These are phyloP conservation scores for Phytophthora tubulina DNA, from an alignment of 352 stramenopile genomes.

Conservation along the genomic window DNA sequence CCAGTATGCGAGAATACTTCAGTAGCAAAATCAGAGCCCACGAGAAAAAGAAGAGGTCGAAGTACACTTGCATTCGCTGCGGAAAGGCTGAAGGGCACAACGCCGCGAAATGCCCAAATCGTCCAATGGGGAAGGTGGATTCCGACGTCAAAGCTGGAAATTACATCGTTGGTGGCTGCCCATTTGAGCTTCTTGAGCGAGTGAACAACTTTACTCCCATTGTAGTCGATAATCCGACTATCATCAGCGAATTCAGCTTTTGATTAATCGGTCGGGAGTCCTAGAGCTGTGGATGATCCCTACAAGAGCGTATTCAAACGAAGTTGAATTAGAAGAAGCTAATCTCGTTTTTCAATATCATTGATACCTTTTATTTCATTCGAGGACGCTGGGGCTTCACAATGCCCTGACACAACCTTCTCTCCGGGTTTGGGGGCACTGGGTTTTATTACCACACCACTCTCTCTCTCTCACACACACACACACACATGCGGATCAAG, in stretches of 20 bases:
- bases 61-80: slow-evolving; percentile 6
- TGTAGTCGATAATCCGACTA: slow-evolving; percentile 1
- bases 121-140: slow-evolving; percentile 1
- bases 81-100: slow-evolving; percentile 11
- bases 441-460: slow-evolving; percentile 26
- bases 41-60: slow-evolving; percentile 5
- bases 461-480: neutral
- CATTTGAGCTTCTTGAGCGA: neutral
- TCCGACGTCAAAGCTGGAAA: slow-evolving; percentile 5
- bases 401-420: neutral
- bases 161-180: slow-evolving; percentile 13
- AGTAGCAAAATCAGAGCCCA: slow-evolving; percentile 1
- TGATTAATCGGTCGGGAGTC: slow-evolving; percentile 19
- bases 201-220: neutral
- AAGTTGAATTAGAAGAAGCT: slow-evolving; percentile 19
- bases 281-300: slow-evolving; percentile 13
- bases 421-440: slow-evolving; percentile 26
- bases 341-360: slow-evolving; percentile 12
- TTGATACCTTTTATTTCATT: slow-evolving; percentile 10
- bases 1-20: slow-evolving; percentile 6
- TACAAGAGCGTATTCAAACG: slow-evolving; percentile 30
- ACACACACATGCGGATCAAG: slow-evolving; percentile 32
- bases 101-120: slow-evolving; percentile 15
- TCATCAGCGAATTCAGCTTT: slow-evolving; percentile 19
- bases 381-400: neutral